A percentile compares a stretch with the other conserved stretches of the same genome.
Conservation (phyloP, 2,329 filamentous ascomycete genomes). For the Stagonosporopsis chrysanthemi region DNA sequence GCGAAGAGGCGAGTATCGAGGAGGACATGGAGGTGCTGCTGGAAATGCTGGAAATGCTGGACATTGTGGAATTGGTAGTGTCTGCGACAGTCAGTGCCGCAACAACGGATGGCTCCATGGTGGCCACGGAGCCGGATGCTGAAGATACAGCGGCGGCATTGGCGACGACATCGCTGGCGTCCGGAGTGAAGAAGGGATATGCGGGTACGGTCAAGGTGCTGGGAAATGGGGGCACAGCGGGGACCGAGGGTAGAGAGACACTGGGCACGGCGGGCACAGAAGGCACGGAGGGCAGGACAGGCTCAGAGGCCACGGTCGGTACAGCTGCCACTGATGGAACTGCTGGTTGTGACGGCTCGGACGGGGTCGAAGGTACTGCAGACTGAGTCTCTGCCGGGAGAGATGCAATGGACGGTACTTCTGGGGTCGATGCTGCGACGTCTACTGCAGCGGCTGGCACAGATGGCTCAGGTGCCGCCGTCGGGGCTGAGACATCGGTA, state of each 20-base stretch:
- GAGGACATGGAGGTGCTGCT: conserved; percentile 11
- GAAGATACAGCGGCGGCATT: conserved; percentile 18
- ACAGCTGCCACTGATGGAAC: too few relatives aligned
- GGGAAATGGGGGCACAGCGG: conserved; percentile 47
- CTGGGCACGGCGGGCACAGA: conserved; percentile 24
- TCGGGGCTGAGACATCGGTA: conserved; percentile 2
- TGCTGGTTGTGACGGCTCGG: not conserved
- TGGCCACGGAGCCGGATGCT: conserved; percentile 13
- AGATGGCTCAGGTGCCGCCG: not conserved
- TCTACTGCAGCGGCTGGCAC: conserved; percentile 15
- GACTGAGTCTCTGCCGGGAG: conserved; percentile 1
- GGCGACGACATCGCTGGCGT: conserved; percentile 16
- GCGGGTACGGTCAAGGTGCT: conserved; percentile 44
- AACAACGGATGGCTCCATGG: conserved; percentile 11
- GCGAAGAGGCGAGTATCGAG: conserved; percentile 5
- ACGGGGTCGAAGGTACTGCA: not conserved
- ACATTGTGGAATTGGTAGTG: not conserved
- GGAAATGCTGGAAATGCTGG: conserved; percentile 3
- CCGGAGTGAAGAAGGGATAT: conserved; percentile 43
- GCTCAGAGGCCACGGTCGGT: not conserved
- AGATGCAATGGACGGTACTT: conserved; percentile 6
- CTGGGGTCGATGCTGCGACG: conserved; percentile 6
- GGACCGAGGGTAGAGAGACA: conserved; percentile 31
- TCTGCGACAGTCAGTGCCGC: conserved; percentile 8
- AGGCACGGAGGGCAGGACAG: conserved; percentile 6